Evolutionary conservation across 371 early-diverging fungal species (phyloP).

Genomic region (Apophysomyces sp.): DNA sequence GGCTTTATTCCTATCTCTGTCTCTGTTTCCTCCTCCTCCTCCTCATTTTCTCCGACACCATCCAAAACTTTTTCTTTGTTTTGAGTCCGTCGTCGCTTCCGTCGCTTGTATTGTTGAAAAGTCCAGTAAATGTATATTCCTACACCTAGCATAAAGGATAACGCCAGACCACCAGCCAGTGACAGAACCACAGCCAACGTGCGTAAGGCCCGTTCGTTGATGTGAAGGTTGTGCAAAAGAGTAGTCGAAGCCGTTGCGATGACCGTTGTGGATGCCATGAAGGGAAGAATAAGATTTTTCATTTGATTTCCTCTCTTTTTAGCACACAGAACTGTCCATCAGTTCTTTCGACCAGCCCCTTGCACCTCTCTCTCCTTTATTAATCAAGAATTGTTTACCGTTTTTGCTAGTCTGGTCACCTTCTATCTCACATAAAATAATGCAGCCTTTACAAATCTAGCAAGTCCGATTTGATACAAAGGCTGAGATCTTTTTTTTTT

Average conservation of each 20-base stretch:
- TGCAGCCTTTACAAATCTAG: too few relatives aligned
- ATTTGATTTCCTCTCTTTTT: background rate
- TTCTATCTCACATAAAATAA: background rate
- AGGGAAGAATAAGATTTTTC: background rate
- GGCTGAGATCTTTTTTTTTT: too few relatives aligned
- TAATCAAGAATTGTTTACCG: background rate
- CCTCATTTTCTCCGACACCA: background rate
- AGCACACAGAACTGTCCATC: background rate
- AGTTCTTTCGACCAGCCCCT: background rate
- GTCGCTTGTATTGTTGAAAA: conserved; percentile 8
- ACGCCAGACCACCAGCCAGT: conserved; percentile 19
- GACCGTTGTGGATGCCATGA: background rate
- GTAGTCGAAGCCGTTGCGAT: background rate
- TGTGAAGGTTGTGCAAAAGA: conserved; percentile 13
- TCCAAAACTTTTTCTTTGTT: background rate
- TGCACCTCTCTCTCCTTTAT: background rate
- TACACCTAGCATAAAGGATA: conserved; percentile 20
- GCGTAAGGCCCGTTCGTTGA: conserved; percentile 18
- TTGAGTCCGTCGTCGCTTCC: background rate
- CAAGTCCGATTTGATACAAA: too few relatives aligned
- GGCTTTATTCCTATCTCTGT: background rate
- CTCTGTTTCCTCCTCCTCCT: background rate
- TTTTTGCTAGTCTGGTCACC: background rate
- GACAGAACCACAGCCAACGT: conserved; percentile 19
- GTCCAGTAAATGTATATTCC: conserved; percentile 26